Evolutionary conservation across 2,329 filamentous ascomycete genomes (phyloP).

Genomic region (Venturia aucupariae): DNA sequence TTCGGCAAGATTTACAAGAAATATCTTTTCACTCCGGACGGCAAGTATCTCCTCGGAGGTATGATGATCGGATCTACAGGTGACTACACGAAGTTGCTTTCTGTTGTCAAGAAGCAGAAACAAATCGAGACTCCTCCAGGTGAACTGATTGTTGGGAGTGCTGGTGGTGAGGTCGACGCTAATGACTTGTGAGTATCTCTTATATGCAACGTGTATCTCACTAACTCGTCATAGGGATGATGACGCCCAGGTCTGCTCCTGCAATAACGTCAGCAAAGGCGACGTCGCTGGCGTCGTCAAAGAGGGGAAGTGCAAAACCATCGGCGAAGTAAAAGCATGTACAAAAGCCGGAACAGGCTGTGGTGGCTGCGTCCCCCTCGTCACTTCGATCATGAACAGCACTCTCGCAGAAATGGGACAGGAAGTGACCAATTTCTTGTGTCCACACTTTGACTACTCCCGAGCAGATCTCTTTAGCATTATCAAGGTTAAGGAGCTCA

Average conservation of each 20-base stretch:
- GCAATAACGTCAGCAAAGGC: constrained; percentile 87
- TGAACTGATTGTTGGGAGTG: constrained; percentile 72
- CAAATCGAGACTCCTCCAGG: constrained; percentile 66
- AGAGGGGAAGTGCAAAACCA: constrained; percentile 68
- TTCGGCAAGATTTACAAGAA: constrained; percentile 89
- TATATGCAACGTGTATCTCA: background rate
- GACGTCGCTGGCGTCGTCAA: constrained; percentile 65
- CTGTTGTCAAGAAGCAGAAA: constrained; percentile 78
- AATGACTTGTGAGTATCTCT: constrained; percentile 53
- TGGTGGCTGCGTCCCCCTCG: constrained; percentile 80
- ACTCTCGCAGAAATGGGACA: constrained; percentile 78
- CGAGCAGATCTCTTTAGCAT: constrained; percentile 91
- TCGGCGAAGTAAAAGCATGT: constrained; percentile 76
- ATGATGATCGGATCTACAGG: constrained; percentile 95
- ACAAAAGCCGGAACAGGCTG: constrained; percentile 92
- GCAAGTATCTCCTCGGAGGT: constrained; percentile 78
- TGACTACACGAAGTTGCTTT: constrained; percentile 82
- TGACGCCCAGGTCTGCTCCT: constrained; percentile 83
- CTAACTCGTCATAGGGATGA: constrained; percentile 44
- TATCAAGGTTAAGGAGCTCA: constrained; percentile 68
- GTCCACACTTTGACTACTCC: constrained; percentile 73
- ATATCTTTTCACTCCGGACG: constrained; percentile 81
- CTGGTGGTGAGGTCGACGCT: constrained; percentile 63
- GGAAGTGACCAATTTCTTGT: constrained; percentile 78
- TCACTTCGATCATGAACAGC: constrained; percentile 82